Evolutionary conservation across 805 yeast genomes (phyloP), one percentile per base, ranked within the genome.

Genomic region (Monosporozyma aerobia): DNA sequence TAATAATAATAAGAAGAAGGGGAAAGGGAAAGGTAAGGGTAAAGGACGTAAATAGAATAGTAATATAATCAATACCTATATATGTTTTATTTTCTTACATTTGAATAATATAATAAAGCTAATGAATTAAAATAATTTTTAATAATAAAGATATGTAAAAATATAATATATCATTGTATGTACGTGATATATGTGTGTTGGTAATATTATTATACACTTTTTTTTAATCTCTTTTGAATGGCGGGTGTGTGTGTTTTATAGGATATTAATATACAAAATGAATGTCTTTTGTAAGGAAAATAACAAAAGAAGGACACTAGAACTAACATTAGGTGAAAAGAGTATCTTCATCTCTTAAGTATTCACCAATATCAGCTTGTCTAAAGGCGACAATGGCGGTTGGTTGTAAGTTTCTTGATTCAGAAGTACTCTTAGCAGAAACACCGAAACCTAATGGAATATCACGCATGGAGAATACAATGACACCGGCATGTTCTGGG

Each of bases 361-460:
- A 94, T 71, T 94, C 99, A 57, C 99, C 99, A 59, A 94, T 88
- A 74, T 94, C 99, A 59, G 95, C 87, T 69, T 94, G 99, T 78
- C 99, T 83, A 69, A 87, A 92, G 3, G 96, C 96, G 14, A 92
- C 96, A 50, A 94, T 90, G 25, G 84, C 94, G 27, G 95, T 92
- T 53, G 99, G 99, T 68, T 87, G 96, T 62, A 90, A 74, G 64
- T 82, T 80, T 69, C 94, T 82, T 25, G 94, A 82, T 67, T 92
- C 99, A 35, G 82, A 77, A 9, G 98, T 90, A 33, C 95, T 83
- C 70, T 88, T 90, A 35, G 98, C 90, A 63, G 90, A 80, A 11
- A 94, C 95, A 55, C 99, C 99, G 63, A 94, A 94, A 0, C 99
- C 99, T 51, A 92, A 75, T 22, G 99, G 96, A 32, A 83, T 80